These are phyloP conservation scores for Phlyctochytrium bullatum DNA, from an alignment of 192 early-diverging fungal species.

Conservation along the genomic window DNA sequence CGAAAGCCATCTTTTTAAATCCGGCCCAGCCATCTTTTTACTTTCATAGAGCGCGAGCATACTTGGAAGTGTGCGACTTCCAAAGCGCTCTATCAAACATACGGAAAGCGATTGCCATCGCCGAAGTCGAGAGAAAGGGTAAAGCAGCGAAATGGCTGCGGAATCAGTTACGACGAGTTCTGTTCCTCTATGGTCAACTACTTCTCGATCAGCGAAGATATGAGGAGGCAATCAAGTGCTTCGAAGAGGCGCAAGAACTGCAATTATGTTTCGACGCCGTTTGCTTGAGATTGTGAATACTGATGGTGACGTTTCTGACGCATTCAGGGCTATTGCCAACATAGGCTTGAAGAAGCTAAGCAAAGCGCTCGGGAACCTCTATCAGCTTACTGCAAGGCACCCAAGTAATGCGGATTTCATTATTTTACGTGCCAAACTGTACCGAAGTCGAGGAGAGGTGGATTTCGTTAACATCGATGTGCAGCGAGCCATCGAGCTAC, in stretches of 20 bases:
- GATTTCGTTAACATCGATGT: constrained; percentile 44
- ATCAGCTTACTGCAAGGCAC: constrained; percentile 31
- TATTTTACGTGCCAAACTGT: constrained; percentile 48
- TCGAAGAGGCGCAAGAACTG: constrained; percentile 23
- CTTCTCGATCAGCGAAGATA: constrained; percentile 39
- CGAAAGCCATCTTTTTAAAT: constrained; percentile 36
- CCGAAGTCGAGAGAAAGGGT: not conserved
- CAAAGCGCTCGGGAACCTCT: constrained; percentile 37
- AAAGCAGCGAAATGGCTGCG: not conserved
- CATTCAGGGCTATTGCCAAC: constrained; percentile 23
- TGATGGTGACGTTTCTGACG: not conserved
- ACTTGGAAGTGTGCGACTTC: constrained; percentile 33
- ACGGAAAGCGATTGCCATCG: constrained; percentile 2
- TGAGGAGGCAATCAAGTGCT: constrained; percentile 34
- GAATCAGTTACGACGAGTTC: not conserved
- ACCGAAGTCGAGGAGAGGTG: constrained; percentile 32
- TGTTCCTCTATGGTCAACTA: not conserved
- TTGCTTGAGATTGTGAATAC: constrained; percentile 24
- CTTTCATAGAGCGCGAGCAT: constrained; percentile 41
- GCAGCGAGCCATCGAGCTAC: constrained; percentile 21
- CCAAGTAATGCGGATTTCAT: constrained; percentile 36
- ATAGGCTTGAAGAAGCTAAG: constrained; percentile 34
- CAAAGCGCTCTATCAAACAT: constrained; percentile 41
- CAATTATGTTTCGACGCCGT: constrained; percentile 24
- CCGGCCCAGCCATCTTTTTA: constrained; percentile 40